Evolutionary conservation across 2,329 filamentous ascomycete genomes (phyloP), one percentile per base, ranked within the genome.

Genomic region (Fusarium nisikadoi): DNA sequence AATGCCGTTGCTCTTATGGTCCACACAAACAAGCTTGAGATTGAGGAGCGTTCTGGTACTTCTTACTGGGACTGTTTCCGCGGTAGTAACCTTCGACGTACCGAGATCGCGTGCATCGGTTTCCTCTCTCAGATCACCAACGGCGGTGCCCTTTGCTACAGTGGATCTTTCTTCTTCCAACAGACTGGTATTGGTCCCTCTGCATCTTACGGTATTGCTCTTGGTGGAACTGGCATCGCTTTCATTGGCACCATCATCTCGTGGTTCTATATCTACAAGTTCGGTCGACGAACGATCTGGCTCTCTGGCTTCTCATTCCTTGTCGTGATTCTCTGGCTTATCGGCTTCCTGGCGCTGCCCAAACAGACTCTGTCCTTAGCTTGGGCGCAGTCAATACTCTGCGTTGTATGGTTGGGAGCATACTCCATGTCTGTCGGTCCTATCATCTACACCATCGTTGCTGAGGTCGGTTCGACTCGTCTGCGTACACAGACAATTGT

Each of bases 11-110:
- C 82, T 41, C 78, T 83, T 67, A 85, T 86, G 79, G 79, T 83
- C 3, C 80, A 84, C 60, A 86, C 84, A 36, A 81, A 85, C 73
- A 81, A 85, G 75, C 72, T 85, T 8, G 86, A 88, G 74, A 80
- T 83, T 61, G 77, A 83, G 61, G 77, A 83, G 66, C 79, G 77
- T 2, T 68, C 71, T 1, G 84, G 85, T 5, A 80, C 80, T 17
- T 78, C 72, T 2, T 86, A 86, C 66, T 70, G 74, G 60, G 85
- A 88, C 69, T 84, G 82, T 65, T 87, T 88, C 81, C 78, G 78
- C 16, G 86, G 86, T 31, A 81, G 81, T 20, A 83, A 88, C 74
- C 79, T 81, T 5, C 82, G 83, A 43, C 83, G 84, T 46, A 85
- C 84, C 8, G 82, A 86, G 74, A 83, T 86, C 58, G 82, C 81